Percentiles rank a stretch among this genome's conserved stretches.
Evolutionary conservation across 1,284 basidiomycete genomes (phyloP).

Genomic region (Coniferiporia sulphurascens): DNA sequence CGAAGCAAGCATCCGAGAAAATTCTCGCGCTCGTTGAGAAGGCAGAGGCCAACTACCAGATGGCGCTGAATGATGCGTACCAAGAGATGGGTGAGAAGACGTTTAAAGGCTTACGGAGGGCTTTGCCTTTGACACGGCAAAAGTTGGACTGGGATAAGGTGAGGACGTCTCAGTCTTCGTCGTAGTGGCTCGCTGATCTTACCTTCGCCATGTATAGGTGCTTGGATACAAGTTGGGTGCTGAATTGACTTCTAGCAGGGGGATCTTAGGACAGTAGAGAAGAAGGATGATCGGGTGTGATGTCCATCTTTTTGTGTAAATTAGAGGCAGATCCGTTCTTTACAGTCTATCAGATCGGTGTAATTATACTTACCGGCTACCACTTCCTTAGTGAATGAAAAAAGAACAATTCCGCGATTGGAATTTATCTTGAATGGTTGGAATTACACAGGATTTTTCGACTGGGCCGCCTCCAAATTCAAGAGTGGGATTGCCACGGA

Average conservation of each 20-base stretch:
- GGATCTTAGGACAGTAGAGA: conserved; percentile 40
- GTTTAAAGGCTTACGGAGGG: conserved; percentile 84
- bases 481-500: too few relatives aligned
- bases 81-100: conserved; percentile 85
- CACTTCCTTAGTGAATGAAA: not conserved
- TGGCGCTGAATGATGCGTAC: conserved; percentile 75
- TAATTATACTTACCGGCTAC: not conserved
- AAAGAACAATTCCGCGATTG: not conserved
- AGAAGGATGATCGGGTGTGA: not conserved
- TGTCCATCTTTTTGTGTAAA: not conserved
- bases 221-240: conserved; percentile 83
- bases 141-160: conserved; percentile 95
- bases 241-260: conserved; percentile 72
- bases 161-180: conserved; percentile 19
- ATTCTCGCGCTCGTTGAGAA: conserved; percentile 77
- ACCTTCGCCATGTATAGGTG: conserved; percentile 41
- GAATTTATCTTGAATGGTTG: too few relatives aligned
- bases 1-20: conserved; percentile 56
- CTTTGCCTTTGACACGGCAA: conserved; percentile 86
- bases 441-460: too few relatives aligned
- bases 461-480: too few relatives aligned
- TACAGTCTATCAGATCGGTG: not conserved
- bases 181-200: not conserved
- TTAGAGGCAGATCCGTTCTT: not conserved
- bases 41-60: conserved; percentile 75